phyloP scores from a whole-genome alignment of 192 early-diverging fungal species.

The Phycomyces blakesleeanus region DNA sequence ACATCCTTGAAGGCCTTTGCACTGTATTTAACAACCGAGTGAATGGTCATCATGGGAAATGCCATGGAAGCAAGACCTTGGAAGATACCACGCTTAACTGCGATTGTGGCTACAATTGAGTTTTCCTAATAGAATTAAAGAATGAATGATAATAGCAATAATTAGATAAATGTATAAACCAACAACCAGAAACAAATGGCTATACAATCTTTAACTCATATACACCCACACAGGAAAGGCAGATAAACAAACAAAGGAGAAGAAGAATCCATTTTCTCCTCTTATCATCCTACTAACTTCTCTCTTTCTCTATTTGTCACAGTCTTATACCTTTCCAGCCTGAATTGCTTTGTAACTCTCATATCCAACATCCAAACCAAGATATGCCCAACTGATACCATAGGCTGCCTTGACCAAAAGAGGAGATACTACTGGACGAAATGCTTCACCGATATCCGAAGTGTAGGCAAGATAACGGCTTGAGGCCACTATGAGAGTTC shows the following conservation, averaged over 20 bases:
- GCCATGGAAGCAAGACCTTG: slow-evolving; percentile 58
- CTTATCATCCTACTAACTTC: too few species aligned
- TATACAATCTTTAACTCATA: too few species aligned
- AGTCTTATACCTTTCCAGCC: slow-evolving; percentile 35
- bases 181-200: too few species aligned
- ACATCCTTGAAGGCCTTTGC: slow-evolving; percentile 42
- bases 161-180: too few species aligned
- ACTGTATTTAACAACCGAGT: slow-evolving; percentile 59
- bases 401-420: slow-evolving; percentile 57
- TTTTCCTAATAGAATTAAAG: slow-evolving; percentile 20
- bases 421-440: slow-evolving; percentile 57
- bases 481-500: slow-evolving; percentile 38
- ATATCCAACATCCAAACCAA: slow-evolving; percentile 58
- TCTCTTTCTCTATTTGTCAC: not conserved
- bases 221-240: too few species aligned
- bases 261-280: too few species aligned
- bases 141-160: too few species aligned
- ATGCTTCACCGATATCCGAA: slow-evolving; percentile 68
- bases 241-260: too few species aligned
- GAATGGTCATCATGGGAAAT: slow-evolving; percentile 60
- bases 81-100: slow-evolving; percentile 57
- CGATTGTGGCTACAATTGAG: slow-evolving; percentile 40
- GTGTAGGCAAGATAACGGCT: slow-evolving; percentile 60
- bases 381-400: slow-evolving; percentile 57
- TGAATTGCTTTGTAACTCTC: slow-evolving; percentile 55